Percentiles rank a stretch among this genome's conserved stretches.
These are phyloP conservation scores for Moricandia moricandioides DNA, from an alignment of 345 rosid genomes.

Conservation along the genomic window DNA sequence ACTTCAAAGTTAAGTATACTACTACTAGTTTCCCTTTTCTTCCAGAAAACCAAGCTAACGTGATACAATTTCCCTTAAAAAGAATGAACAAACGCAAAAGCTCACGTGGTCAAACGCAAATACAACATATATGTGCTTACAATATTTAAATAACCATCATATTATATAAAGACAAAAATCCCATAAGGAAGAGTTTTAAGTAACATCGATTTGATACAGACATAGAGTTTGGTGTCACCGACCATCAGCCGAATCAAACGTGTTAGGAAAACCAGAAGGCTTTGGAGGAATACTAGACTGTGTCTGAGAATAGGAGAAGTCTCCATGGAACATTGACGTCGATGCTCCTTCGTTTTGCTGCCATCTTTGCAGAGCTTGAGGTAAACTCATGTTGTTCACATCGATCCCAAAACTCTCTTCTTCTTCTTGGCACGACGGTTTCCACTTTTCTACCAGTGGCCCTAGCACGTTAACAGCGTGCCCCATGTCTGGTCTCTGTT, in stretches of 20 bases:
- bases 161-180: background rate
- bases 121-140: constrained; percentile 25
- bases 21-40: background rate
- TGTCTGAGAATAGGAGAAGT: constrained; percentile 49
- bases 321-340: constrained; percentile 44
- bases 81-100: constrained; percentile 38
- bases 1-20: background rate
- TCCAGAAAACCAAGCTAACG: background rate
- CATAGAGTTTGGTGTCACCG: constrained; percentile 43
- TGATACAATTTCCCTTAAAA: constrained; percentile 21
- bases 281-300: constrained; percentile 68
- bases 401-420: constrained; percentile 62
- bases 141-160: constrained; percentile 14
- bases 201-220: constrained; percentile 5
- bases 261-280: constrained; percentile 55
- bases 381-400: constrained; percentile 74
- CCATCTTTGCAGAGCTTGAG: constrained; percentile 85
- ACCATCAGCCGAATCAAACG: constrained; percentile 61
- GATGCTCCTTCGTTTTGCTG: constrained; percentile 78
- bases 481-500: constrained; percentile 93
- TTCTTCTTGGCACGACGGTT: constrained; percentile 62
- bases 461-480: constrained; percentile 73
- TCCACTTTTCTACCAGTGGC: constrained; percentile 89
- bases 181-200: constrained; percentile 20
- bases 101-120: constrained; percentile 27